Base-by-base conservation (phyloP, 2,329 filamentous ascomycete genomes). In the Thielaviopsis populi region DNA sequence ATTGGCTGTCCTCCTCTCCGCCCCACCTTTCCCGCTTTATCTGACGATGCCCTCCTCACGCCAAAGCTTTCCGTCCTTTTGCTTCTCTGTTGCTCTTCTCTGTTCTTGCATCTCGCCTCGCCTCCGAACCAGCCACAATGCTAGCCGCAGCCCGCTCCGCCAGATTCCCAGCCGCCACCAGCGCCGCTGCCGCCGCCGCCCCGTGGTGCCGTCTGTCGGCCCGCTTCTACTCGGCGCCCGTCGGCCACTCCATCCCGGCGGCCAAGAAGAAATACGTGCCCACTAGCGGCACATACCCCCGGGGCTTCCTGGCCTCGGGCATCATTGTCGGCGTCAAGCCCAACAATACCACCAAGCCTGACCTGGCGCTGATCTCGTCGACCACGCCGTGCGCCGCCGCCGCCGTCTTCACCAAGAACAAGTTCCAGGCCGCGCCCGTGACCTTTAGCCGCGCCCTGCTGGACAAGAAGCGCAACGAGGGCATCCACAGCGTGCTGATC, bases 351-450 rank as follows among this genome's bases (percentile, higher is more conserved):
- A 88, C 83, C 67, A 91, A 91, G 74, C 91, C 92, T 40, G 94
- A 99, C 73, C 82, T 99, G 60, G 90, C 91, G 42, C 81, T 99
- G 68, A 82, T 99, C 68, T 85, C 87, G 19, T 97, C 94, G 6
- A 89, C 96, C 70, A 80, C 80, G 62, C 90, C 91, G 63, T 96
- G 91, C 74, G 82, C 89, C 6, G 91, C 87, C 10, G 90, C 91
- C 0, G 94, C 91, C 6, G 91, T 97, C 56, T 96, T 97, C 77
- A 99, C 94, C 63, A 95, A 91, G 75, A 99, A 99, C 78, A 91
- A 92, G 74, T 99, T 99, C 77, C 91, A 96, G 75, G 94, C 94
- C 19, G 94, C 94, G 11, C 94, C 94, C 4, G 92, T 99, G 54
- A 90, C 89, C 37, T 88, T 95, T 67, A 92, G 88, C 74, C 81